These are phyloP conservation scores for Heterobasidion occidentale DNA, from an alignment of 1,284 basidiomycete species.

Conservation along the genomic window DNA sequence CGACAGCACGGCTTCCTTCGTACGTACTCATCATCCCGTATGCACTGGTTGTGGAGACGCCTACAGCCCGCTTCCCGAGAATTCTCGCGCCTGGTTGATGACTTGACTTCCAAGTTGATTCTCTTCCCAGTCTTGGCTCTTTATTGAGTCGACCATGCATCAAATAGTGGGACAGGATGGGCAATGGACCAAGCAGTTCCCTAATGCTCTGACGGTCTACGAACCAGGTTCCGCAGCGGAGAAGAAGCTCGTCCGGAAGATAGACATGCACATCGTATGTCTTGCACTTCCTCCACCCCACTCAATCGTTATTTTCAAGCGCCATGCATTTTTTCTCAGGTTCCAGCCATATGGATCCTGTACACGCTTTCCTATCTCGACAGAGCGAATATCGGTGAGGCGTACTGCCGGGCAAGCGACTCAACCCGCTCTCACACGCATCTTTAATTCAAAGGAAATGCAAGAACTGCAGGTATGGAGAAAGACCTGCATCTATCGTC, in stretches of 20 bases:
- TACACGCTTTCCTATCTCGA: slow-evolving; percentile 13
- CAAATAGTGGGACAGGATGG: not conserved
- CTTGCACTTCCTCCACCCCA: not conserved
- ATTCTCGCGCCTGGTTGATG: too few species aligned
- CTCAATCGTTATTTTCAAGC: not conserved
- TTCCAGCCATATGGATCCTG: slow-evolving; percentile 10
- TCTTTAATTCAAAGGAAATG: slow-evolving; percentile 19
- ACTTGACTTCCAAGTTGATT: too few species aligned
- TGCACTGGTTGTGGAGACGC: too few species aligned
- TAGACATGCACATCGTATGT: slow-evolving; percentile 2
- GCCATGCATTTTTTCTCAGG: not conserved
- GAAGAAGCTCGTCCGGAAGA: slow-evolving; percentile 1
- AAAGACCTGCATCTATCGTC: slow-evolving; percentile 20
- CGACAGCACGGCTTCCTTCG: too few species aligned
- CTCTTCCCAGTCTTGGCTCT: not conserved
- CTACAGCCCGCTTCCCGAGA: too few species aligned
- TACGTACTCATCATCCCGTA: too few species aligned
- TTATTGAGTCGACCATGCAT: not conserved
- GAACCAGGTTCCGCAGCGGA: not conserved
- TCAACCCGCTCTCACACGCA: not conserved
- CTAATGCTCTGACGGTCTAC: not conserved
- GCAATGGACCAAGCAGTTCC: not conserved
- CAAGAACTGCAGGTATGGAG: slow-evolving; percentile 29
- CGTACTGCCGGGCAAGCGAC: not conserved
- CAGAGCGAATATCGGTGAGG: slow-evolving; percentile 19